Conservation (phyloP, 257 asterid genomes). For the Plantago major region DNA sequence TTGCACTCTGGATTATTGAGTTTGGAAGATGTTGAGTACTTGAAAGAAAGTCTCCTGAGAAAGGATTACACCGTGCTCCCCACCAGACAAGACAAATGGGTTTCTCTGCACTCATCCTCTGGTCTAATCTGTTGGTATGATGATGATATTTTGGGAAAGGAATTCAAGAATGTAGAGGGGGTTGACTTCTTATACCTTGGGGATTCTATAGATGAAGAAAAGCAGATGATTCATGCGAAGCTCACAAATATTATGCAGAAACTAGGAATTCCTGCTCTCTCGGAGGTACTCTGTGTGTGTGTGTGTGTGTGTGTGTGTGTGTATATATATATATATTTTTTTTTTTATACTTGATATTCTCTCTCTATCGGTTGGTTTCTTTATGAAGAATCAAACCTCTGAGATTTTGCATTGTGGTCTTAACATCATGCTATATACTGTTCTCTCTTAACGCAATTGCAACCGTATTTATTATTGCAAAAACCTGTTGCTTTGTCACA, state of each 20-base stretch:
- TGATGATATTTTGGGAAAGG: slow-evolving; percentile 55
- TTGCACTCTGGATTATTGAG: slow-evolving; percentile 62
- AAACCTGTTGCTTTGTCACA: too few species aligned
- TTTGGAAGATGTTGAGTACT: slow-evolving; percentile 53
- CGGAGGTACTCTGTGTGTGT: slow-evolving; percentile 71
- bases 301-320: too few species aligned
- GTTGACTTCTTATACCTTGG: slow-evolving; percentile 67
- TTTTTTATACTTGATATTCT: neutral
- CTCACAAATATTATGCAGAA: slow-evolving; percentile 44
- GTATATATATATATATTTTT: too few species aligned
- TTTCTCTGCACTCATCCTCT: slow-evolving; percentile 70
- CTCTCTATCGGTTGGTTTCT: neutral
- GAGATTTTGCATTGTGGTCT: neutral
- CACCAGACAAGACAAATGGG: slow-evolving; percentile 91
- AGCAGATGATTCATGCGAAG: slow-evolving; percentile 40
- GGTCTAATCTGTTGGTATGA: slow-evolving; percentile 89
- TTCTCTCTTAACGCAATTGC: too few species aligned
- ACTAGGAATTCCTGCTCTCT: slow-evolving; percentile 67
- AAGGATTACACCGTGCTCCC: slow-evolving; percentile 73
- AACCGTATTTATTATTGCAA: too few species aligned
- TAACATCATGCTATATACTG: too few species aligned
- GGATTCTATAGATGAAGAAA: slow-evolving; percentile 49
- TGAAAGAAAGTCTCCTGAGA: slow-evolving; percentile 54
- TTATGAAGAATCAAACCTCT: neutral
- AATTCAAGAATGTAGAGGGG: slow-evolving; percentile 58